A percentile compares a stretch with the other conserved stretches of the same genome.
phyloP scores from a whole-genome alignment of 352 stramenopile genomes.

The Phytophthora foliorum region DNA sequence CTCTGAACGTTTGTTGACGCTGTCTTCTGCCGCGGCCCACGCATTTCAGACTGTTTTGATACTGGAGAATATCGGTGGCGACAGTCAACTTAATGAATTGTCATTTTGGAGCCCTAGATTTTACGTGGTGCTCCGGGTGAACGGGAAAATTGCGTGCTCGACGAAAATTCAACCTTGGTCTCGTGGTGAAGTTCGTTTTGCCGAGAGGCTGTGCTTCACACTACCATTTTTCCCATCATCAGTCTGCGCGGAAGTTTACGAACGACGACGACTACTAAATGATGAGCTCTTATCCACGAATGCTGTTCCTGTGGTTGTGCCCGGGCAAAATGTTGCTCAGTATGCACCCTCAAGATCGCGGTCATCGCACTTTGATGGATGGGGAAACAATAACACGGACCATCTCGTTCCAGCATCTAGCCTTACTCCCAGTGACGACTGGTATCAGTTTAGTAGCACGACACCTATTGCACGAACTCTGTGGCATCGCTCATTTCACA shows the following conservation, averaged over 20 bases:
- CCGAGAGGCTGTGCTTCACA: constrained; percentile 56
- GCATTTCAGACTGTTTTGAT: constrained; percentile 30
- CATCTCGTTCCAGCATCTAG: constrained; percentile 49
- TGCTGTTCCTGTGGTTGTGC: constrained; percentile 60
- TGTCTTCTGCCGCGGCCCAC: constrained; percentile 18
- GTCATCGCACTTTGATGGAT: constrained; percentile 4
- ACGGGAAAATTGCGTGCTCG: constrained; percentile 49
- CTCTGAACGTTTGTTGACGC: constrained; percentile 17
- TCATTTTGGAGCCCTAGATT: constrained; percentile 40
- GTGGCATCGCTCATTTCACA: constrained; percentile 74
- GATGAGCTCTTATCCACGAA: constrained; percentile 60
- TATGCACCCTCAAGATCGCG: constrained; percentile 6
- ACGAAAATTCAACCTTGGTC: constrained; percentile 38
- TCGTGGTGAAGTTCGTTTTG: constrained; percentile 53
- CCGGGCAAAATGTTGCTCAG: constrained; percentile 43
- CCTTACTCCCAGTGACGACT: constrained; percentile 62
- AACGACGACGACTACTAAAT: constrained; percentile 42
- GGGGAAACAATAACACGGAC: constrained; percentile 10
- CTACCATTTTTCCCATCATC: constrained; percentile 62
- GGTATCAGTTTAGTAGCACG: constrained; percentile 82
- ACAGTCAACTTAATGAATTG: constrained; percentile 1
- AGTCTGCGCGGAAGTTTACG: constrained; percentile 58
- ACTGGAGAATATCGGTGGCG: constrained; percentile 12
- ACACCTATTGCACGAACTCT: constrained; percentile 42
- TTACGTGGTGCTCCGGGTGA: constrained; percentile 53